Evolutionary conservation across 2,329 filamentous ascomycete genomes (phyloP).

Genomic region (Stachybotrys chlorohalonatus): DNA sequence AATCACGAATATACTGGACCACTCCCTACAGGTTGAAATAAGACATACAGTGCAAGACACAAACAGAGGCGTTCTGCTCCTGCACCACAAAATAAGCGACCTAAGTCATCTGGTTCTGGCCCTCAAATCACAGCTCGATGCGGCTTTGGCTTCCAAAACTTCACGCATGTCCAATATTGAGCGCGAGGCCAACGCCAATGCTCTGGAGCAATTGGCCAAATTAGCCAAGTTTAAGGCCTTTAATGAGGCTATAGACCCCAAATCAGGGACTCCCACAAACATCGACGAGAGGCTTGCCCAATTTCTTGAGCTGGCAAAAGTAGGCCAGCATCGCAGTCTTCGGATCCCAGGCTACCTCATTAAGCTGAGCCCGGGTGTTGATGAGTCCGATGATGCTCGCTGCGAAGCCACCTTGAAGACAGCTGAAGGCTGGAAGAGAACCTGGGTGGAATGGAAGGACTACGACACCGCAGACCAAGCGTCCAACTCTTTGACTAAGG

Average conservation of each 20-base stretch:
- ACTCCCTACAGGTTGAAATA: slow-evolving; percentile 36
- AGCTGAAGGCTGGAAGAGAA: slow-evolving; percentile 23
- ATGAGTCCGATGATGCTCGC: slow-evolving; percentile 23
- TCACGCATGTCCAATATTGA: slow-evolving; percentile 23
- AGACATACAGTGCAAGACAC: slow-evolving; percentile 38
- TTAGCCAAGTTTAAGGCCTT: slow-evolving; percentile 43
- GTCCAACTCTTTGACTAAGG: slow-evolving; percentile 28
- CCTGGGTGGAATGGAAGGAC: slow-evolving; percentile 44
- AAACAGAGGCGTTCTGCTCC: slow-evolving; percentile 35
- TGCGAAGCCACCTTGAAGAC: slow-evolving; percentile 30
- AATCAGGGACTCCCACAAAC: slow-evolving; percentile 14
- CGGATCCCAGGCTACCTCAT: slow-evolving; percentile 24
- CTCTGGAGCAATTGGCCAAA: slow-evolving; percentile 29
- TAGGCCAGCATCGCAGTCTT: slow-evolving; percentile 20
- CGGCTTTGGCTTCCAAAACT: slow-evolving; percentile 4
- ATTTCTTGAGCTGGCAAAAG: slow-evolving; percentile 28
- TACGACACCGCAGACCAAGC: slow-evolving; percentile 27
- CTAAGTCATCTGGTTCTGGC: slow-evolving; percentile 36
- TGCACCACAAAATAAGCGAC: slow-evolving; percentile 36
- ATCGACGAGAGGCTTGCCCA: slow-evolving; percentile 26
- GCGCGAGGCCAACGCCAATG: slow-evolving; percentile 28
- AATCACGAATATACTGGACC: slow-evolving; percentile 38
- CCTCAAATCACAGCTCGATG: slow-evolving; percentile 32
- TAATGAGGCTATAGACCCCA: slow-evolving; percentile 34
- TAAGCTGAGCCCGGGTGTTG: slow-evolving; percentile 19